Evolutionary conservation across 768 basidiomycete genomes (phyloP), one percentile per base, ranked within the genome.

Genomic region (Macrolepiota albuminosa): DNA sequence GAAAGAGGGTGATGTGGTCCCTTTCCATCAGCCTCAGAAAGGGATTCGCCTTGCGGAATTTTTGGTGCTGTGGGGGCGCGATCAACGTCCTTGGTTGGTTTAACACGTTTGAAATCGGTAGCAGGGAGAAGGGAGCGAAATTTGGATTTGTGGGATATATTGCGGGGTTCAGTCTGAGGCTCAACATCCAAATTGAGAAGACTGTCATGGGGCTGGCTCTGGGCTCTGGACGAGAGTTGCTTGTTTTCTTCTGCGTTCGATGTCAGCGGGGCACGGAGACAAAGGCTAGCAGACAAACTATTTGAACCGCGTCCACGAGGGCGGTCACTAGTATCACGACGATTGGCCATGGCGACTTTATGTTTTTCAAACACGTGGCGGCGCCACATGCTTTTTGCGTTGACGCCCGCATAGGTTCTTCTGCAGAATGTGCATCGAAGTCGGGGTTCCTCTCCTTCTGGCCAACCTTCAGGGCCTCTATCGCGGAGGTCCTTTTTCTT

Each of bases 341-440:
- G 81, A 66, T 93, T 93, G 40, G 89, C 81, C 91, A 93, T 93
- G 42, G 91, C 89, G 67, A 93, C 89, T 72, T 91, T 92, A 71
- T 93, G 91, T 68, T 93, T 92, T 73, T 93, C 91, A 63, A 88
- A 91, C 34, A 93, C 91, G 70, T 93, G 91, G 50, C 91, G 80
- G 60, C 91, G 76, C 91, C 91, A 93, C 91, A 93, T 93, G 68
- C 90, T 92, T 73, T 93, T 92, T 6, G 91, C 91, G 69, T 93
- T 93, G 36, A 91, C 88, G 11, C 91, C 91, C 4, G 90, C 88
- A 66, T 93, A 93, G 6, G 86, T 88, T 64, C 91, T 81, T 64
- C 91, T 76, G 66, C 91, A 93, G 67, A 93, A 92, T 1, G 91
- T 93, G 72, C 91, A 93, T 51, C 91, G 80, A 29, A 93, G 78